A percentile compares a stretch with the other conserved stretches of the same genome.
phyloP scores from a whole-genome alignment of 108 stramenopile species.

The Discostella stelligeroides region DNA sequence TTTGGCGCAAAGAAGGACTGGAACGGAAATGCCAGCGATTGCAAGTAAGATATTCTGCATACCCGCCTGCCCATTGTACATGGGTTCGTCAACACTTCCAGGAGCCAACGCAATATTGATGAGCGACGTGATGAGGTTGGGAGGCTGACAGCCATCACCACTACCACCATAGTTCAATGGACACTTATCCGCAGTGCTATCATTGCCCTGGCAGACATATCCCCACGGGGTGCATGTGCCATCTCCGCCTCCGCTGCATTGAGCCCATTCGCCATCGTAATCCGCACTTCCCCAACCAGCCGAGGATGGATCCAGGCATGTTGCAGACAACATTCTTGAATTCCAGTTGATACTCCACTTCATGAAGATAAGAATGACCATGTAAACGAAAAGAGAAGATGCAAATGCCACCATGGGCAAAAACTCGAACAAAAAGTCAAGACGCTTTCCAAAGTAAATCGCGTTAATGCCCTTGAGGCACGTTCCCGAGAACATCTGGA shows the following conservation, averaged over 20 bases:
- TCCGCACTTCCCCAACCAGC: constrained; percentile 73
- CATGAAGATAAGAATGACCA: constrained; percentile 95
- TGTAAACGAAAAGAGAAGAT: constrained; percentile 94
- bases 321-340: constrained; percentile 91
- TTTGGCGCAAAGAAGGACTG: constrained; percentile 93
- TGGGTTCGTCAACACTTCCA: constrained; percentile 93
- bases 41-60: constrained; percentile 91
- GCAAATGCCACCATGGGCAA: constrained; percentile 97
- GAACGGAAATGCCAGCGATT: constrained; percentile 88
- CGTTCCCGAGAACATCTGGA: constrained; percentile 97
- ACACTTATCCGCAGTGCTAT: constrained; percentile 73
- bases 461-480: constrained; percentile 92
- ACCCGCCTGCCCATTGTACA: constrained; percentile 88
- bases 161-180: constrained; percentile 91
- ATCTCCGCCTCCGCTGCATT: constrained; percentile 63
- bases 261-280: constrained; percentile 74
- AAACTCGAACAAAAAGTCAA: constrained; percentile 94
- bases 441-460: constrained; percentile 86
- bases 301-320: constrained; percentile 79
- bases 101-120: constrained; percentile 98
- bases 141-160: constrained; percentile 96
- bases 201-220: constrained; percentile 65
- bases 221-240: constrained; percentile 86
- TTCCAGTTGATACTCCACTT: constrained; percentile 99
- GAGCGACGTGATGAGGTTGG: constrained; percentile 95